Conservation (phyloP, 257 asterid species). For the Vinca minor region DNA sequence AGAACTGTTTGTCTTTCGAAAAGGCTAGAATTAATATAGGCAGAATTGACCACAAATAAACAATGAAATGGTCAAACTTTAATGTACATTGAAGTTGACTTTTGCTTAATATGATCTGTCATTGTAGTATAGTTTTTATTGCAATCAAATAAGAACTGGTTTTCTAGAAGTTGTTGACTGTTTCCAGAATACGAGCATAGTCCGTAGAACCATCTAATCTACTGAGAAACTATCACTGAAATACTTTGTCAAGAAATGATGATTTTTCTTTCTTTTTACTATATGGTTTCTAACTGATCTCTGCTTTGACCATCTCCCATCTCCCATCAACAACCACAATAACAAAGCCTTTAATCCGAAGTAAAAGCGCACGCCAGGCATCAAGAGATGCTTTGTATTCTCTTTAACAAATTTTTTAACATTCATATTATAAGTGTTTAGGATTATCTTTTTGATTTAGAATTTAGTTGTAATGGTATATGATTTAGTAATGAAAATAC, state of each 20-base stretch:
- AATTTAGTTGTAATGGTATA: no score
- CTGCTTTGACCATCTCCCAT: background rate
- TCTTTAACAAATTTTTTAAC: no score
- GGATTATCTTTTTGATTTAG: no score
- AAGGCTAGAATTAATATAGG: no score
- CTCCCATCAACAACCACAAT: no score
- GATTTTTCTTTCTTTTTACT: background rate
- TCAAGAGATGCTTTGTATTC: no score
- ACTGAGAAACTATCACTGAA: background rate
- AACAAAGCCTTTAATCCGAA: no score
- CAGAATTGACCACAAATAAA: background rate
- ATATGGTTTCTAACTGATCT: background rate
- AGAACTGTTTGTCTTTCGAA: background rate
- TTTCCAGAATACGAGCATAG: background rate
- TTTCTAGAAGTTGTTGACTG: constrained; percentile 2
- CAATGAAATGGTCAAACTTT: constrained; percentile 6
- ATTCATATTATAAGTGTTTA: no score
- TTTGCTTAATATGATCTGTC: no score
- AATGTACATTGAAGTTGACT: no score
- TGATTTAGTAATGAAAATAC: no score
- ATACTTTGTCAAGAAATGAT: background rate
- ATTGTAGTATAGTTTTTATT: background rate
- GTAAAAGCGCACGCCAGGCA: no score
- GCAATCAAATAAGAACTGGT: background rate
- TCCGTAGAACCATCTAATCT: background rate